Evolutionary conservation across 345 rosid genomes (phyloP), one percentile per base, ranked within the genome.

Genomic region (Durio zibethinus): DNA sequence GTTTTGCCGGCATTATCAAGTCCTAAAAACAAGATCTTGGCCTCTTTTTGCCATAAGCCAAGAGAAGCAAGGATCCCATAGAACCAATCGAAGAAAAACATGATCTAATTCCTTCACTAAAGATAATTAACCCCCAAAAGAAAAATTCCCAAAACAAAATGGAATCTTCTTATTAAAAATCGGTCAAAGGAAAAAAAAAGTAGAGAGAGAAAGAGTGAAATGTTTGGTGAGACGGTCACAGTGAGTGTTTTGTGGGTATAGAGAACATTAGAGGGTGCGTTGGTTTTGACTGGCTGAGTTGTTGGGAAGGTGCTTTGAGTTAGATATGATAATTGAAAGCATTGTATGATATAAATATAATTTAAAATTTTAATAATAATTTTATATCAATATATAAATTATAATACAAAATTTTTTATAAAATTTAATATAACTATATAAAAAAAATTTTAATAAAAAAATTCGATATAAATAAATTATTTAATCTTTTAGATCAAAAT

Each of bases 1-100:
- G 97, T 92, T 83, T 92, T 92, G 7, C 97, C 97, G 36, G 97
- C 91, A 85, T 92, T 92, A 82, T 92, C 97, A 47, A 91, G 94
- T 25, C 97, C 97, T 40, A 91, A 82, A 81, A 91, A 91, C 88
- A 91, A 83, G 87, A 91, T 91, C 89, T 91, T 91, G 20, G 97
- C 97, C 77, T 91, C 94, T 47, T 91, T 91, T 74, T 91, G 92
- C 94, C 91, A 89, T 53, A 91, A 68, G 35, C 97, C 97, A 12
- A 91, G 87, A 53, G 97, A 88, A 2, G 97, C 92, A 7, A 91
- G 82, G 52, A 91, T 81, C 48, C 94, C 97, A 57, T 91, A 91
- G 81, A 91, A 90, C 97, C 97, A 91, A 80, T 91, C 97, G 12
- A 91, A 64, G 67, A 91, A 81, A 81, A 91, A 91, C 97, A 91